Base-by-base conservation (phyloP, 1,139 yeast species). In the Yamadazyma triangularis region DNA sequence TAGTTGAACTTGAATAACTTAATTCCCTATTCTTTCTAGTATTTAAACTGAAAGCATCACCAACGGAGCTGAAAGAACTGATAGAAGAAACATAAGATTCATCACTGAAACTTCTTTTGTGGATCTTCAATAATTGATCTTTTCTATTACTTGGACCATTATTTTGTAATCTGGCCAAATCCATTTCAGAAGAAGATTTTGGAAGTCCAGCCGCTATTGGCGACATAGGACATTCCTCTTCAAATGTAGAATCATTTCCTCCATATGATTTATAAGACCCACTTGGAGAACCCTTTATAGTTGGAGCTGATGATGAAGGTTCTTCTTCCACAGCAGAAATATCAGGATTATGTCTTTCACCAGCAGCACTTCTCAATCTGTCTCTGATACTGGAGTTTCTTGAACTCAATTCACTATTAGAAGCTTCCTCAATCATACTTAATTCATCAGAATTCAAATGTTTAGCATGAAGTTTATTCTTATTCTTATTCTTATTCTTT, bases 351-450 rank as follows among this genome's bases (percentile, higher is more conserved):
- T 11, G 19, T n/a, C n/a, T n/a, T n/a, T n/a, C n/a, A n/a, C n/a
- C n/a, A 9, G 13, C 28, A 10, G 24, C 8, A 14, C 19, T 8
- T 24, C 29, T 18, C 20, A 18, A 18, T 18, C 20, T 18, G 24
- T 31, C 41, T 33, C 39, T 43, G 3, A 53, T 30, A 36, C 66
- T 64, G 6, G 66, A 48, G 10, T 37, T 38, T 39, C 70, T 48
- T 4, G 69, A 60, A 31, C 55, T 48, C 9, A 47, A 52, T 18
- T 46, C 51, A 30, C 44, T 39, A 14, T 48, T 48, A 9, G 70
- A 56, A 24, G 50, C 58, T 38, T 68, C 74, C 41, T 67, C 72
- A 23, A 68, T 67, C 11, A 65, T 56, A 44, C 74, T 68, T 34
- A 68, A 54, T 28, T 60, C 70, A 40, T 65, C 70, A 4, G 42